Evolutionary conservation across 495 filamentous ascomycete genomes (phyloP), one percentile per base, ranked within the genome.

Genomic region (Hypoxylon subgilvum): DNA sequence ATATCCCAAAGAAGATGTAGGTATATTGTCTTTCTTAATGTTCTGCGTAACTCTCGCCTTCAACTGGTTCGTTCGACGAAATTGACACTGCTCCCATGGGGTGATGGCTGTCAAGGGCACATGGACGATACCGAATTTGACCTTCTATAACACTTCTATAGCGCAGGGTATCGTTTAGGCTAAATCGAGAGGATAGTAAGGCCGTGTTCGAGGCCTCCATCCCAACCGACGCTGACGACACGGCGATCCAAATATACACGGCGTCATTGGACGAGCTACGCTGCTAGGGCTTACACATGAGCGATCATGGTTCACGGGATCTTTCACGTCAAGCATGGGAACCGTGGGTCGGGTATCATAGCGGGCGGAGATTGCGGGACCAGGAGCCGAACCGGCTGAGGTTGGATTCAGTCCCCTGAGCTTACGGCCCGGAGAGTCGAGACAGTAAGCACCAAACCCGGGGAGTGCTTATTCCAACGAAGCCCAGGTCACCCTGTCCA

Each of bases 381-480:
- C 35, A 27, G 39, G 40, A 58, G 16, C 61, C 61, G 61, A 64
- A 19, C 32, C 61, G 61, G 61, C 61, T 64, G 61, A 64, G 61
- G 54, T 58, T 18, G 54, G 48, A 54, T 59, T 40, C 53, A 57
- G 14, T 22, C 14, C 27, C 32, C 28, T 51, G 44, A 59, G 10
- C 40, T 49, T 17, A 44, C 61, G 54, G 54, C 17, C 61, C 61
- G 54, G 54, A 16, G 13, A 14, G 14, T 8, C 8, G 34, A 38
- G 34, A 34, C 43, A 23, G 12, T 22, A 51, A 54, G 34, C 35
- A 42, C 36, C 48, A 49, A 48, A 32, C 36, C 48, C 48, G 17
- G 54, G 48, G 42, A 54, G 22, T 28, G 47, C 19, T 43, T 39
- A 4, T 42, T 52, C 46, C 10, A 19, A 34, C 22, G 52, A 38